Evolutionary conservation across 129 eudicot species (phyloP).

Genomic region (Helianthus annuus): HanXRQr2.0-SUNRISE NC_035435.2:147035708-147036207

Average conservation of each 20-base stretch:
- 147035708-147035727: constrained; percentile 33
- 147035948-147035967: constrained; percentile 37
- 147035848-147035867: constrained; percentile 46
- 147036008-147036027: constrained; percentile 28
- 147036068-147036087: neutral
- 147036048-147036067: constrained; percentile 39
- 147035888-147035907: neutral
- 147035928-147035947: neutral
- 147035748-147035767: constrained; percentile 35
- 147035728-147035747: constrained; percentile 28
- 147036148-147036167: no score
- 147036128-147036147: neutral
- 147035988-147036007: constrained; percentile 26
- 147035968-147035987: constrained; percentile 24
- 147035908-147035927: neutral
- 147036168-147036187: no score
- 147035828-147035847: constrained; percentile 81
- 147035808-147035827: constrained; percentile 68
- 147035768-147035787: constrained; percentile 51
- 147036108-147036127: neutral
- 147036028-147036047: constrained; percentile 34
- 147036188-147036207: no score
- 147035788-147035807: constrained; percentile 67
- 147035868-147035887: constrained; percentile 9
- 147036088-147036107: neutral